Base-by-base conservation (phyloP, 129 eudicot genomes). In the Oenanthe sinensis region DNA sequence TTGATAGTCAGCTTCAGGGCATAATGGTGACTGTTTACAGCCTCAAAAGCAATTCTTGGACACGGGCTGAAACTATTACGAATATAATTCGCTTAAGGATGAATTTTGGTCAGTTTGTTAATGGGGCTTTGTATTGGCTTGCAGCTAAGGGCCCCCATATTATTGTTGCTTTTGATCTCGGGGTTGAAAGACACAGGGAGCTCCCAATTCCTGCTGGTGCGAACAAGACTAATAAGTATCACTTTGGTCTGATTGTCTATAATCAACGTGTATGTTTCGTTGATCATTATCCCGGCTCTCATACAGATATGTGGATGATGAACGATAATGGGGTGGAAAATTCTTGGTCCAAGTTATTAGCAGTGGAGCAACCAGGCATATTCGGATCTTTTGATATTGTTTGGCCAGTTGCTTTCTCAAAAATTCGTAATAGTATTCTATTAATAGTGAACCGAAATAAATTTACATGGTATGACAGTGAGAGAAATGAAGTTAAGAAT, bases 141-240 rank as follows among this genome's bases (percentile, higher is more conserved):
- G 49, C 36, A 22, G 11, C 16, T 0, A 43, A 72, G 52, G 46
- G 22, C 2, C 0, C 74, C 26, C n/a, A 37, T 13, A 71, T 65
- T 65, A 39, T 71, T 71, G 17, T 71, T 71, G 50, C 74, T 10
- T 72, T 72, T n/a, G 76, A 72, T 72, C 33, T 72, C 26, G 52
- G 33, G 36, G 36, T 40, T 42, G 50, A 22, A 11, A 43, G 12
- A 43, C 30, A 72, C 52, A 22, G 52, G 19, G 50, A 42, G 52
- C 30, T 72, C 16, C 76, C 76, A 20, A 50, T 40, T 3, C 76
- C 76, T 72, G 8, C 2, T 26, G 71, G 20, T 65, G 71, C 14
- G 40, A 5, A 65, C 40, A 28, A 65, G 71, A 65, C 42, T 65
- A 39, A 30, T 28, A 0, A 0, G 8, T 0, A 28, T 3, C 33